Conservation (phyloP, 495 filamentous ascomycete species). For the Penicillium atrosanguineum region DNA sequence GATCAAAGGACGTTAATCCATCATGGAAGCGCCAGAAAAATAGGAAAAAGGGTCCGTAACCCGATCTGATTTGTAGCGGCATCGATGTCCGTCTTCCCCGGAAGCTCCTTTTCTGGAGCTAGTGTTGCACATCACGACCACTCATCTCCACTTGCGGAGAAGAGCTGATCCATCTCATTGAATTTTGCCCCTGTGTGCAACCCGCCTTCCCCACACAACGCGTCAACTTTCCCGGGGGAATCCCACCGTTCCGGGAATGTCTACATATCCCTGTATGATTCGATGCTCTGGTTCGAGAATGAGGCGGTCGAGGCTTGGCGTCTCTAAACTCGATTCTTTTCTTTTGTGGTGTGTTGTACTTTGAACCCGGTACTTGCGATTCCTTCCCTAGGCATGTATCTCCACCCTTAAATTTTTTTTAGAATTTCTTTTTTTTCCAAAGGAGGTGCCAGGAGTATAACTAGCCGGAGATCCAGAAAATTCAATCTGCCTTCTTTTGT, state of each 20-base stretch:
- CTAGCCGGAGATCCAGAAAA: neutral
- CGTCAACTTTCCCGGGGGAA: neutral
- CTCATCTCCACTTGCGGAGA: conserved; percentile 5
- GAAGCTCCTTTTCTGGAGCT: neutral
- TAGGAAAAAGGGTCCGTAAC: too few relatives aligned
- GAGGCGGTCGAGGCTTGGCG: conserved; percentile 21
- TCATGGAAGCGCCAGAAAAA: neutral
- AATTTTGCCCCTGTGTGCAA: neutral
- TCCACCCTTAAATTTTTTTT: neutral
- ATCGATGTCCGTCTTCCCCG: neutral
- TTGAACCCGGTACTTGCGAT: neutral
- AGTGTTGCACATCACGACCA: neutral
- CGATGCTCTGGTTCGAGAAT: conserved; percentile 17
- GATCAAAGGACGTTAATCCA: neutral
- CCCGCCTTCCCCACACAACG: conserved; percentile 4
- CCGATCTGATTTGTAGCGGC: neutral
- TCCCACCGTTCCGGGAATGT: conserved; percentile 12
- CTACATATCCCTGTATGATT: conserved; percentile 6
- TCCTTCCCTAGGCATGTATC: neutral
- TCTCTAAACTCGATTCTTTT: conserved; percentile 6
- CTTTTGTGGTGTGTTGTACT: neutral
- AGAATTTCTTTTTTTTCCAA: neutral
- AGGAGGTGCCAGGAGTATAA: neutral
- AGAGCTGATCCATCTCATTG: conserved; percentile 4
- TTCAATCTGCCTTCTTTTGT: neutral